Conservation (phyloP, 176 grass and related monocot species). For the Musa troglodytarum region DNA sequence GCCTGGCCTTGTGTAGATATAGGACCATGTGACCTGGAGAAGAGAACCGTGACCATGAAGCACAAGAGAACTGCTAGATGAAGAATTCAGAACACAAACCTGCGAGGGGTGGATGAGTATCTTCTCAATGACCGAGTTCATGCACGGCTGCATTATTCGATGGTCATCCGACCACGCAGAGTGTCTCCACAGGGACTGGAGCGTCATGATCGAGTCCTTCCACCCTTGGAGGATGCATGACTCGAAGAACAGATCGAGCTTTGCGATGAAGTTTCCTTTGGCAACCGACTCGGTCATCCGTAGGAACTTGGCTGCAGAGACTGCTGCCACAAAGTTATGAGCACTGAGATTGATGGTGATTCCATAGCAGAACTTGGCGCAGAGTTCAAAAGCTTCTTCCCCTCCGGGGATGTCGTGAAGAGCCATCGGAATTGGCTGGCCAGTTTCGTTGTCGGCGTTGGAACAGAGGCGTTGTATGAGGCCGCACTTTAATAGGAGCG, state of each 20-base stretch:
- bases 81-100: slow-evolving; percentile 11
- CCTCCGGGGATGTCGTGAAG: slow-evolving; percentile 74
- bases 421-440: slow-evolving; percentile 30
- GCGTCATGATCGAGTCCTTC: slow-evolving; percentile 55
- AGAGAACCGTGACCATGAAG: background rate
- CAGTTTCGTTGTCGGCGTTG: slow-evolving; percentile 34
- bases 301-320: slow-evolving; percentile 66
- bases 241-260: slow-evolving; percentile 72
- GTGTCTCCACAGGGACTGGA: slow-evolving; percentile 50
- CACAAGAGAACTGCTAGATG: background rate
- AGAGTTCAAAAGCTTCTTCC: slow-evolving; percentile 78
- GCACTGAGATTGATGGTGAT: slow-evolving; percentile 81
- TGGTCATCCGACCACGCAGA: slow-evolving; percentile 78
- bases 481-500: slow-evolving; percentile 89
- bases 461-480: slow-evolving; percentile 73
- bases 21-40: slow-evolving; percentile 72
- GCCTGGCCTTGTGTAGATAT: slow-evolving; percentile 72
- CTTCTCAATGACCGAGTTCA: slow-evolving; percentile 79
- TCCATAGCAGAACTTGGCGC: slow-evolving; percentile 93
- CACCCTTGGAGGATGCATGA: slow-evolving; percentile 72
- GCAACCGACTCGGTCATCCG: slow-evolving; percentile 71
- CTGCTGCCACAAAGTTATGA: slow-evolving; percentile 45
- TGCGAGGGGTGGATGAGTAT: slow-evolving; percentile 55
- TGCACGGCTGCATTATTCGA: slow-evolving; percentile 63
- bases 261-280: slow-evolving; percentile 70